Percentiles rank a stretch among this genome's conserved stretches.
Conservation (phyloP, 768 basidiomycete species). For the Pluteus cervinus region DNA sequence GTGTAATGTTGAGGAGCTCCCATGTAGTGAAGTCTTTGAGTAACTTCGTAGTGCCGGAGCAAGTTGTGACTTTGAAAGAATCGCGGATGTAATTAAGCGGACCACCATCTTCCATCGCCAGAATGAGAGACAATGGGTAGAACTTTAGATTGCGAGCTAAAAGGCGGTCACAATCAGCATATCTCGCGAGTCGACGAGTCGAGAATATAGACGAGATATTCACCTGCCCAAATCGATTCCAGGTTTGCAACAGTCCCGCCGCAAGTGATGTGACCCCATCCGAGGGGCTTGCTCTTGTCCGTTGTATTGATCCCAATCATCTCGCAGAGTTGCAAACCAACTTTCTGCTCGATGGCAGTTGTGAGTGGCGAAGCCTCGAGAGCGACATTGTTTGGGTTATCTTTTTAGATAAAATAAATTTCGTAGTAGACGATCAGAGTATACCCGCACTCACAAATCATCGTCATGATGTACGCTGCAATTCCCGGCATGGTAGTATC, state of each 20-base stretch:
- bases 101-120: slow-evolving; percentile 21
- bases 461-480: slow-evolving; percentile 11
- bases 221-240: slow-evolving; percentile 37
- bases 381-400: slow-evolving; percentile 40
- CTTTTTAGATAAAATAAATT: slow-evolving; percentile 11
- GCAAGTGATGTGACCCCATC: slow-evolving; percentile 39
- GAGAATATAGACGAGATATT: slow-evolving; percentile 2
- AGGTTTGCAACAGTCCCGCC: slow-evolving; percentile 40
- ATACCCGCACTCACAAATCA: slow-evolving; percentile 11
- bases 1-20: slow-evolving; percentile 36
- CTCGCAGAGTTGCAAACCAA: slow-evolving; percentile 31
- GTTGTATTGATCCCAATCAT: slow-evolving; percentile 30
- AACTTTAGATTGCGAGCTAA: slow-evolving; percentile 42
- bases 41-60: slow-evolving; percentile 16
- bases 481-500: slow-evolving; percentile 12
- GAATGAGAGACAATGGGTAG: slow-evolving; percentile 32
- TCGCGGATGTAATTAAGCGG: slow-evolving; percentile 24
- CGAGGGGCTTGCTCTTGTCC: slow-evolving; percentile 8
- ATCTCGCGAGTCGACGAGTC: slow-evolving; percentile 3
- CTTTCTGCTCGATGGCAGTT: slow-evolving; percentile 29
- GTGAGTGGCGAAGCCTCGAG: slow-evolving; percentile 34
- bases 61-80: slow-evolving; percentile 24
- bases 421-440: slow-evolving; percentile 14
- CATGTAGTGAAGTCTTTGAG: slow-evolving; percentile 25
- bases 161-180: slow-evolving; percentile 1